phyloP scores from a whole-genome alignment of 495 filamentous ascomycete species.

The Penicillium psychrofluorescens region DNA sequence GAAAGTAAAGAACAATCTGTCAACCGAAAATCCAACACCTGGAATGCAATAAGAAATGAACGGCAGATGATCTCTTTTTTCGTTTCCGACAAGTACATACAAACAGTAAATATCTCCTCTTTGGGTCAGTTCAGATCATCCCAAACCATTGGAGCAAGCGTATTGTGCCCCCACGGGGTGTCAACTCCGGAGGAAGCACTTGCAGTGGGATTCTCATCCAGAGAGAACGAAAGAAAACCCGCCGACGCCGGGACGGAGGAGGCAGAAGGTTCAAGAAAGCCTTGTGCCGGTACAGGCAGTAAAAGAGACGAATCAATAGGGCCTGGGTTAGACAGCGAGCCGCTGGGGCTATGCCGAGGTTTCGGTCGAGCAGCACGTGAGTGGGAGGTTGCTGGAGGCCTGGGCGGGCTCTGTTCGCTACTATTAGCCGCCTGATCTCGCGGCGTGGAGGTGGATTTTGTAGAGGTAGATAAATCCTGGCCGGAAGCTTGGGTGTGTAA shows the following conservation, averaged over 20 bases:
- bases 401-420: constrained; percentile 10
- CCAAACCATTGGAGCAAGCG: constrained; percentile 38
- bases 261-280: constrained; percentile 14
- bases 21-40: neutral
- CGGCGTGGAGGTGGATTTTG: constrained; percentile 5
- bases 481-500: constrained; percentile 5
- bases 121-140: constrained; percentile 26
- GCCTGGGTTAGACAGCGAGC: constrained; percentile 7
- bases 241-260: constrained; percentile 6
- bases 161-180: constrained; percentile 33
- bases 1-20: neutral
- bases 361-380: too few species aligned
- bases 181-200: constrained; percentile 13
- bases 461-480: neutral
- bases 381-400: neutral
- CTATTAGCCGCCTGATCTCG: constrained; percentile 1
- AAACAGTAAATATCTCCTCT: neutral
- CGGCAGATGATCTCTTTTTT: too few species aligned
- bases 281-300: constrained; percentile 21
- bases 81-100: too few species aligned
- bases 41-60: neutral
- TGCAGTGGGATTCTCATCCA: constrained; percentile 24
- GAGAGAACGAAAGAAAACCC: constrained; percentile 21
- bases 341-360: neutral
- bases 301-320: constrained; percentile 25